A percentile compares a stretch with the other conserved stretches of the same genome.
These are phyloP conservation scores for Russula vinacea DNA, from an alignment of 768 basidiomycete genomes.

Conservation along the genomic window DNA sequence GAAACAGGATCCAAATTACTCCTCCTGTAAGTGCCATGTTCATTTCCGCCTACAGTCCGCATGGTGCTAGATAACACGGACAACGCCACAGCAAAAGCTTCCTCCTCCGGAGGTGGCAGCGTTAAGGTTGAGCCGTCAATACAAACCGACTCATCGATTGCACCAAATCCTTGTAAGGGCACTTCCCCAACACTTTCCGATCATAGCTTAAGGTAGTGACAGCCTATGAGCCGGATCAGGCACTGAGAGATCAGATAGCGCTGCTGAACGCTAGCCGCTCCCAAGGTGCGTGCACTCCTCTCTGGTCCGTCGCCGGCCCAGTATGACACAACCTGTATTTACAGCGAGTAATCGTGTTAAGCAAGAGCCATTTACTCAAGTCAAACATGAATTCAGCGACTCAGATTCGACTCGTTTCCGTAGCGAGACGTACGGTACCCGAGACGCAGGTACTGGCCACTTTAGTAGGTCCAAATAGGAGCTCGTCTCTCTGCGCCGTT, in stretches of 20 bases:
- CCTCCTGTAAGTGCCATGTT: conserved; percentile 4
- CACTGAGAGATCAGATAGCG: conserved; percentile 25
- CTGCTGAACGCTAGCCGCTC: background rate
- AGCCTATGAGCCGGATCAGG: conserved; percentile 19
- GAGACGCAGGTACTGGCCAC: too few relatives aligned
- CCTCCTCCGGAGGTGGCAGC: background rate
- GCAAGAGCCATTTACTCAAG: conserved; percentile 6
- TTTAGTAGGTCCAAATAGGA: background rate
- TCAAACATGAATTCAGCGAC: conserved; percentile 1
- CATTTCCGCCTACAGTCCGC: background rate
- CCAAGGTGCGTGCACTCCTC: conserved; percentile 1
- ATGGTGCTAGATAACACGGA: conserved; percentile 5
- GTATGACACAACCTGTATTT: background rate
- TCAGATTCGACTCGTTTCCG: background rate
- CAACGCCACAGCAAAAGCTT: background rate
- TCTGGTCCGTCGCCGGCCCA: background rate
- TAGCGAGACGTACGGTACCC: background rate
- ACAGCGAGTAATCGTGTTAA: conserved; percentile 17
- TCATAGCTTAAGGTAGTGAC: conserved; percentile 1
- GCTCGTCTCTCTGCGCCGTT: background rate
- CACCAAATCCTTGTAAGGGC: conserved; percentile 8
- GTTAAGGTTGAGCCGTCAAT: conserved; percentile 1
- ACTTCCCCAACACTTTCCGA: background rate
- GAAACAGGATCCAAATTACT: conserved; percentile 1
- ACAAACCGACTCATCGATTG: conserved; percentile 7